Base-by-base conservation (phyloP, 495 filamentous ascomycete genomes). In the Glarea lozoyensis region DNA sequence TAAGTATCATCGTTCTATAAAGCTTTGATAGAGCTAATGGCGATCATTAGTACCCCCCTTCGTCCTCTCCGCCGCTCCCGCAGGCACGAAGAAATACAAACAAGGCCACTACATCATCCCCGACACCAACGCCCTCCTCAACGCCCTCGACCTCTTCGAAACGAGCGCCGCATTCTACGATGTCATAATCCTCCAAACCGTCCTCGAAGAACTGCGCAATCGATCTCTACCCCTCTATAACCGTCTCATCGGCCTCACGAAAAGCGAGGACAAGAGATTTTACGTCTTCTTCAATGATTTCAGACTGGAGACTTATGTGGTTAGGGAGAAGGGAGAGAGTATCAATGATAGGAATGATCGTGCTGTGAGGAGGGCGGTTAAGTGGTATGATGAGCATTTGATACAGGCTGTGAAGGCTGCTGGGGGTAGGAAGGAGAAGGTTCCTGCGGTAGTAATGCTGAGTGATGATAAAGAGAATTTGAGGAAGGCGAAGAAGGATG, bases 261-360 rank as follows among this genome's bases (percentile, higher is more conserved):
- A 85, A 59, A 94, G 88, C 53, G 86, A 93, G 54, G 88, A 94
- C 25, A 97, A 97, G 65, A 78, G 89, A 11, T 97, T 94, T 57
- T 97, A 95, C 60, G 84, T 98, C 34, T 98, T 98, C 64, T 97
- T 97, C 72, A 98, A 98, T 61, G 92, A 98, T 45, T 98, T 98
- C 57, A 78, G 92, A 30, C 68, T 84, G 31, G 92, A 98, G 63
- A 98, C 92, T 6, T 81, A 95, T 57, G 75, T 95, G 38, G 62
- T 72, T 13, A 72, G 92, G 52, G 70, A 78, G 19, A 68, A 64
- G 17, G 82, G 84, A 17, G 92, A 98, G 65, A 82, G 79, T 4
- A 94, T 97, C 63, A 98, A 98, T 56, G 92, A 98, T 59, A 76
- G 92, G 30, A 98, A 98, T 56, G 92, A 98, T 56, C 76, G 88